Percentiles rank a stretch among this genome's conserved stretches.
These are phyloP conservation scores for Diaporthe citrichinensis DNA, from an alignment of 2,329 filamentous ascomycete species.

Conservation along the genomic window DNA sequence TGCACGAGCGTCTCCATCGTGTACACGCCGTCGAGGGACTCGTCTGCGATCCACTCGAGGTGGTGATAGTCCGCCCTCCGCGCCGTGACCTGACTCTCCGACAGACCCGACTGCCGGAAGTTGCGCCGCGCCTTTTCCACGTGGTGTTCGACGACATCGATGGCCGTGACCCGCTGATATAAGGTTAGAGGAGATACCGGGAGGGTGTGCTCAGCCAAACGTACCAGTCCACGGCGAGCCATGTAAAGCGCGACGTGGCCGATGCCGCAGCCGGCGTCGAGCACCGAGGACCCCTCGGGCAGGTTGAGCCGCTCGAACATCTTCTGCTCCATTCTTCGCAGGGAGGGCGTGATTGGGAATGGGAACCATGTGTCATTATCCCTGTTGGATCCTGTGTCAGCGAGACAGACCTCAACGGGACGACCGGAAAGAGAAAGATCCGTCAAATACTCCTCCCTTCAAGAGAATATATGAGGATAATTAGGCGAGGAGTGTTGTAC, in stretches of 20 bases:
- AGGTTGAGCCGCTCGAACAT: conserved; percentile 56
- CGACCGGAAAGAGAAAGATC: too few relatives aligned
- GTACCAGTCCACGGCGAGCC: conserved; percentile 56
- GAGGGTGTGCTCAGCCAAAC: conserved; percentile 2
- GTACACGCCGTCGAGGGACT: conserved; percentile 65
- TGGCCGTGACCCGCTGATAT: conserved; percentile 53
- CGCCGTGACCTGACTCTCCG: conserved; percentile 54
- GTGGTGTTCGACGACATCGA: conserved; percentile 65
- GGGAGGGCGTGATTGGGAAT: conserved; percentile 59
- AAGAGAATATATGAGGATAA: too few relatives aligned
- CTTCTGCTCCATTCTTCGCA: conserved; percentile 65
- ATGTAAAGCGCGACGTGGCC: conserved; percentile 65
- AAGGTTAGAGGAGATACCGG: too few relatives aligned
- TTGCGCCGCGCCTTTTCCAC: conserved; percentile 59
- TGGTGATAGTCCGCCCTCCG: conserved; percentile 66
- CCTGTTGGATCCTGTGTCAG: background rate
- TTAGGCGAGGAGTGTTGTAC: too few relatives aligned
- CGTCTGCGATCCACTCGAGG: conserved; percentile 55
- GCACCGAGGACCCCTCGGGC: conserved; percentile 56
- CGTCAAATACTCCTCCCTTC: too few relatives aligned
- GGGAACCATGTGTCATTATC: conserved; percentile 61
- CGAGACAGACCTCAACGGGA: too few relatives aligned
- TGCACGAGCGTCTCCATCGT: conserved; percentile 71
- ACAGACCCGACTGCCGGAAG: conserved; percentile 51
- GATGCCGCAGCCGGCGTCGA: conserved; percentile 67